phyloP scores from a whole-genome alignment of 176 grass and related monocot species.

The barley (Hordeum vulgare) region MorexV3_pseudomolecules_assembly NC_058521.1:116520568-116521067 shows the following conservation, averaged over 20 bases:
- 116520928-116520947: no score
- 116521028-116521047: no score
- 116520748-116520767: slow-evolving; percentile 1
- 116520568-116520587: neutral
- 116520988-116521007: no score
- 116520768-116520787: neutral
- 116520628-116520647: neutral
- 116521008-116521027: no score
- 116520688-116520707: neutral
- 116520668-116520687: slow-evolving; percentile 6
- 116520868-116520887: no score
- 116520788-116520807: neutral
- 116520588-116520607: neutral
- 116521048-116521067: no score
- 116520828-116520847: no score
- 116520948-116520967: no score
- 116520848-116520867: no score
- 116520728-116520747: neutral
- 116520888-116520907: no score
- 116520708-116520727: slow-evolving; percentile 4
- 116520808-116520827: neutral
- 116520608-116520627: slow-evolving; percentile 4
- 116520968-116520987: no score
- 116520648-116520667: neutral
- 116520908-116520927: no score